Percentiles rank a stretch among this genome's conserved stretches.
Evolutionary conservation across 2,329 filamentous ascomycete genomes (phyloP).

Genomic region (Colletotrichum sp.): DNA sequence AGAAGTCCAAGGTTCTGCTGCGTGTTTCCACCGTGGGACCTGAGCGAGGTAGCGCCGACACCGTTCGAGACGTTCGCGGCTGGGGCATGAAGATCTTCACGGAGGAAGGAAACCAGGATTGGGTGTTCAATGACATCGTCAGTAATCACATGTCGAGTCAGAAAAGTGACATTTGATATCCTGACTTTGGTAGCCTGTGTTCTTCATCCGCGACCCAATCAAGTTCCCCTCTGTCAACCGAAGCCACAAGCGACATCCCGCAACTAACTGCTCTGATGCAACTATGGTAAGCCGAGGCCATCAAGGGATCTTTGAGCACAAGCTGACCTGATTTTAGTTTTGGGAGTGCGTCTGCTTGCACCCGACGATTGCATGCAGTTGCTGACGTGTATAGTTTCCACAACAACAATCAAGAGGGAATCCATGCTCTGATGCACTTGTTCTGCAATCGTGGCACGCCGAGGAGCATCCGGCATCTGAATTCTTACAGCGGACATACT

Average conservation of each 20-base stretch:
- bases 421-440: slow-evolving; percentile 51
- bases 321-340: not conserved
- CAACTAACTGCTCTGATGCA: slow-evolving; percentile 37
- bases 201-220: slow-evolving; percentile 46
- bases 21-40: slow-evolving; percentile 78
- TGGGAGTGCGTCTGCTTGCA: slow-evolving; percentile 39
- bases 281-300: slow-evolving; percentile 47
- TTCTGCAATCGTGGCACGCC: slow-evolving; percentile 51
- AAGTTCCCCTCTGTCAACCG: slow-evolving; percentile 46
- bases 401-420: slow-evolving; percentile 44
- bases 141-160: not conserved
- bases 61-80: slow-evolving; percentile 73
- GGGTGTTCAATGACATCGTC: slow-evolving; percentile 47
- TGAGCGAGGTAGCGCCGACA: slow-evolving; percentile 70
- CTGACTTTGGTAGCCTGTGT: slow-evolving; percentile 40
- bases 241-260: slow-evolving; percentile 42
- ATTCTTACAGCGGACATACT: slow-evolving; percentile 48
- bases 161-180: not conserved
- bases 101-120: slow-evolving; percentile 67
- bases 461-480: slow-evolving; percentile 43
- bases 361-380: slow-evolving; percentile 59
- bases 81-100: slow-evolving; percentile 69
- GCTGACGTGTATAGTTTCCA: not conserved
- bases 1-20: slow-evolving; percentile 63
- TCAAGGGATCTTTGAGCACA: not conserved